Base-by-base conservation (phyloP, 2,329 filamentous ascomycete genomes). In the Colletotrichum sp. region DNA sequence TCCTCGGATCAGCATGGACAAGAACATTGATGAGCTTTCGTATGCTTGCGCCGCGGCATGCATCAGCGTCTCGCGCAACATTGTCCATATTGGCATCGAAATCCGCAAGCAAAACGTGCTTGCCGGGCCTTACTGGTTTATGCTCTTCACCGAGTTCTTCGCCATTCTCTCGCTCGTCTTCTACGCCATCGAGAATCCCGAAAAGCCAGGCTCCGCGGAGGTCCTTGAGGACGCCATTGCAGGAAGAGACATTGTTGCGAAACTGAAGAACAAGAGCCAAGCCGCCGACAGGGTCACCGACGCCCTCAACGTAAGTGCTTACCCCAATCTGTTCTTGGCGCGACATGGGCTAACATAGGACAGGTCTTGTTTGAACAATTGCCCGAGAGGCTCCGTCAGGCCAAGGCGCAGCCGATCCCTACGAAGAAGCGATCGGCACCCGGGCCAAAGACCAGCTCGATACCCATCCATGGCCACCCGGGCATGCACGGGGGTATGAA, bases 81-180 rank as follows among this genome's bases (percentile, higher is more conserved):
- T 97, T 77, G 91, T 97, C 39, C 94, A 96, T 80, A 95, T 96
- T 75, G 94, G 93, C 6, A 90, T 92, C 26, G 93, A 96, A 80
- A 96, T 96, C 87, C 93, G 94, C 78, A 93, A 93, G 81, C 91
- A 93, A 80, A 91, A 93, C 6, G 88, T 95, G 8, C 87, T 97
- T n/a, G 93, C 94, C 77, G 95, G 95, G 1, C 94, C 95, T 0
- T 96, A 95, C 83, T 97, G 95, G 95, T 96, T 96, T 81, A 94
- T 95, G 79, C 92, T 96, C 82, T 96, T 95, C 81, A 95, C 94
- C 4, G 94, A 95, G 18, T 96, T 95, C 85, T 96, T 96, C 81
- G 93, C 94, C 16, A 94, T 96, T 36, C 87, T 97, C 36, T 95
- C 95, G 0, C 87, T 97, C 62, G 88, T 96, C 2, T 97, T 95